Evolutionary conservation across 1,139 yeast species (phyloP).

Genomic region (Yamadazyma aaseri): DNA sequence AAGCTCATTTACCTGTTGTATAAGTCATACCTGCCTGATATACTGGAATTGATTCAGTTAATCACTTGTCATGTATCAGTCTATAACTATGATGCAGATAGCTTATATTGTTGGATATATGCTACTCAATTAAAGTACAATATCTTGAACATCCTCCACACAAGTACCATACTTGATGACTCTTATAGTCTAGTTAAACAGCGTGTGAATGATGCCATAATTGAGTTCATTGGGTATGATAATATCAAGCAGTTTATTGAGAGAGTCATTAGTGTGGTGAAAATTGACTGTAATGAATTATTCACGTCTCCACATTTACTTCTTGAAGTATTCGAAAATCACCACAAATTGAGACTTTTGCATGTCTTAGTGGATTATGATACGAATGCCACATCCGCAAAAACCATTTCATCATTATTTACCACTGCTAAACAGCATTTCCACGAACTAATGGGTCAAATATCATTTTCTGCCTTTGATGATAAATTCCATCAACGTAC

Average conservation of each 20-base stretch:
- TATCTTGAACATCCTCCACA: not conserved
- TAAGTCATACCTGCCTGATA: not conserved
- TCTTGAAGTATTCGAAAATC: conserved; percentile 7
- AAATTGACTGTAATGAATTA: not conserved
- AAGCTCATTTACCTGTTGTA: not conserved
- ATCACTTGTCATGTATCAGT: not conserved
- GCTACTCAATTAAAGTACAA: not conserved
- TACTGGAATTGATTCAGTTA: not conserved
- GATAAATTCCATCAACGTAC: conserved; percentile 7
- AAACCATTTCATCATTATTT: conserved; percentile 5
- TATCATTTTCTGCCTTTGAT: conserved; percentile 5
- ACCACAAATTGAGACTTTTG: conserved; percentile 15
- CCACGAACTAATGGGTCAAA: conserved; percentile 11
- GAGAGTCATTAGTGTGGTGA: conserved; percentile 1
- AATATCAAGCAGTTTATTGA: conserved; percentile 1
- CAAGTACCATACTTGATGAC: not conserved
- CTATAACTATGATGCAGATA: not conserved
- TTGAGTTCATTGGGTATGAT: not conserved
- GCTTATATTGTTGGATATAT: not conserved
- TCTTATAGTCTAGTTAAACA: not conserved
- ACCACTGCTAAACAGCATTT: conserved; percentile 8
- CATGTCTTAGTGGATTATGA: conserved; percentile 10
- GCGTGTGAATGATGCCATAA: not conserved
- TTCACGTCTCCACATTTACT: conserved; percentile 1
- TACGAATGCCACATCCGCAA: conserved; percentile 1